phyloP scores from a whole-genome alignment of 2,329 filamentous ascomycete species.

The Penicillium fuscoglaucum region DNA sequence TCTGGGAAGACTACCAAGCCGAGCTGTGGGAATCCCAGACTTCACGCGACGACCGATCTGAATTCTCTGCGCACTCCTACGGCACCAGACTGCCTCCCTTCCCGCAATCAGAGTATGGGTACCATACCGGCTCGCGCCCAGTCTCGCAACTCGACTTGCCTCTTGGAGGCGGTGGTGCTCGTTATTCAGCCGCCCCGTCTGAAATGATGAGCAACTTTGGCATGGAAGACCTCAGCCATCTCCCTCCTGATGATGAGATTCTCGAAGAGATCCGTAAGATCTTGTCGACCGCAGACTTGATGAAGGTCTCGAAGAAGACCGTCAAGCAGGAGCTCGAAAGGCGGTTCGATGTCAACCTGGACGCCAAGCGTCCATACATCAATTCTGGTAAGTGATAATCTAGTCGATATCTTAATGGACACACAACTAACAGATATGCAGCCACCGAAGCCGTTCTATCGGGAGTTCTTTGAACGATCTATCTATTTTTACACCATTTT shows the following conservation, averaged over 20 bases:
- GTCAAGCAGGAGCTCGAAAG: slow-evolving; percentile 92
- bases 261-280: slow-evolving; percentile 94
- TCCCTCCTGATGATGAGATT: slow-evolving; percentile 86
- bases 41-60: slow-evolving; percentile 77
- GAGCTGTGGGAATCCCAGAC: slow-evolving; percentile 97
- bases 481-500: not conserved
- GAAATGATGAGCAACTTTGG: slow-evolving; percentile 73
- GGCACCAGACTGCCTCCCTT: slow-evolving; percentile 74
- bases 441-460: slow-evolving; percentile 79
- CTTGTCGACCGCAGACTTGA: slow-evolving; percentile 84
- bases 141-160: slow-evolving; percentile 60
- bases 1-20: slow-evolving; percentile 98
- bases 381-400: slow-evolving; percentile 70
- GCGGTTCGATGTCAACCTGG: slow-evolving; percentile 81
- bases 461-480: slow-evolving; percentile 64
- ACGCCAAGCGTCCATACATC: slow-evolving; percentile 89
- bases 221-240: slow-evolving; percentile 69
- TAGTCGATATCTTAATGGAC: not conserved
- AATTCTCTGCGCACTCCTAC: slow-evolving; percentile 91
- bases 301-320: slow-evolving; percentile 98
- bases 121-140: slow-evolving; percentile 58
- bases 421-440: slow-evolving; percentile 36
- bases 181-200: slow-evolving; percentile 77
- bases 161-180: slow-evolving; percentile 56
- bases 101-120: slow-evolving; percentile 69